Percentiles rank a stretch among this genome's conserved stretches.
Evolutionary conservation across 495 filamentous ascomycete species (phyloP).

Genomic region (Penicillium nucicola): DNA sequence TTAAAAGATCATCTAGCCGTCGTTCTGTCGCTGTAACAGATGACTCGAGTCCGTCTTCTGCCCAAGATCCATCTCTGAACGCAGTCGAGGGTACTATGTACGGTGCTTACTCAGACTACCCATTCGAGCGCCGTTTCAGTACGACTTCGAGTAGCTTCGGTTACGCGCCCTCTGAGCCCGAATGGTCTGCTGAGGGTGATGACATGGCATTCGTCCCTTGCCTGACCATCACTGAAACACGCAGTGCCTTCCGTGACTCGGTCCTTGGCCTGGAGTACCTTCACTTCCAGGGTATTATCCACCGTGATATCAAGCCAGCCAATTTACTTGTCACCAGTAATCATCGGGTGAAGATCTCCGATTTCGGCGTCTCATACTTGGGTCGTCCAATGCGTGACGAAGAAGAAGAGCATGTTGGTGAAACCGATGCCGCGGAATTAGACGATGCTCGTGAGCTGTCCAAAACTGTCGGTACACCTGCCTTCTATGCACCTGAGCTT

Average conservation of each 20-base stretch:
- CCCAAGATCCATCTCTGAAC: constrained; percentile 45
- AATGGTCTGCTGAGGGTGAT: constrained; percentile 57
- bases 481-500: constrained; percentile 97
- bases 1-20: constrained; percentile 33
- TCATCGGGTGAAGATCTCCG: constrained; percentile 94
- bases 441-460: constrained; percentile 92
- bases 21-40: constrained; percentile 32
- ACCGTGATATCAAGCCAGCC: constrained; percentile 98
- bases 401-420: constrained; percentile 71
- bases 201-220: constrained; percentile 89
- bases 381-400: constrained; percentile 79
- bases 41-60: constrained; percentile 39
- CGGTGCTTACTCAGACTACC: constrained; percentile 60
- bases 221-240: constrained; percentile 81
- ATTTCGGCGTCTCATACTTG: constrained; percentile 97
- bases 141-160: constrained; percentile 47
- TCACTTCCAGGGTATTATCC: constrained; percentile 94
- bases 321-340: constrained; percentile 87
- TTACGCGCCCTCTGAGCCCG: constrained; percentile 55
- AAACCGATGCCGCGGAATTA: constrained; percentile 78
- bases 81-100: constrained; percentile 76
- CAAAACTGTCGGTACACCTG: constrained; percentile 96
- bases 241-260: constrained; percentile 86
- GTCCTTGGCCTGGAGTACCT: constrained; percentile 93
- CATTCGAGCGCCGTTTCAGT: constrained; percentile 46